These are phyloP conservation scores for Pseudotsuga menziesii DNA, from an alignment of 75 land plant genomes.

Conservation along the genomic window DNA sequence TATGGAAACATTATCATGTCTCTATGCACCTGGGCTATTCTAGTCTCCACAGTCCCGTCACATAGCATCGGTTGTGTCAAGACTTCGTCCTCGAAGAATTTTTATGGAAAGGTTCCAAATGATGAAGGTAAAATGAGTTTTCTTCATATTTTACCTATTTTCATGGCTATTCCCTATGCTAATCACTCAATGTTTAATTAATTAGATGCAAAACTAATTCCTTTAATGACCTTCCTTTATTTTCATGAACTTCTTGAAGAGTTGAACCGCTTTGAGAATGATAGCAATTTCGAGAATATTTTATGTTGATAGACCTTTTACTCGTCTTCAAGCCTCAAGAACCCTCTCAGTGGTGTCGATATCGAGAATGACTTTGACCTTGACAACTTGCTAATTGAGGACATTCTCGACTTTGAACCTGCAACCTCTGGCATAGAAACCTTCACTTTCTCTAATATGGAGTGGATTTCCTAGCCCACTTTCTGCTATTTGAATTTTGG, in stretches of 20 bases:
- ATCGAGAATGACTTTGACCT: background rate
- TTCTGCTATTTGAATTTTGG: background rate
- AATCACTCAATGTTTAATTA: background rate
- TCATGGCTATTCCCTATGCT: background rate
- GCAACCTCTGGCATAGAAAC: background rate
- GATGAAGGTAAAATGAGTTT: background rate
- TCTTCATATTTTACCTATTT: background rate
- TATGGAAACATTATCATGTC: no score
- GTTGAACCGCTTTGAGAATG: background rate
- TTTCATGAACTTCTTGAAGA: background rate
- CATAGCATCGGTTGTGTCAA: background rate
- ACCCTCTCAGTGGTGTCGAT: background rate
- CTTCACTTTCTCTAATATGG: background rate
- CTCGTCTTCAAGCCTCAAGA: background rate
- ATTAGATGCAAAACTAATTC: background rate
- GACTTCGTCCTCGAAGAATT: background rate
- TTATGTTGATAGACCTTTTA: background rate
- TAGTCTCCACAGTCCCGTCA: slow-evolving; percentile 7
- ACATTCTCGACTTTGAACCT: background rate
- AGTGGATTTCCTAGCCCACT: background rate
- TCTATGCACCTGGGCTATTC: slow-evolving; percentile 1
- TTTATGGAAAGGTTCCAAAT: background rate
- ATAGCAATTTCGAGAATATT: background rate
- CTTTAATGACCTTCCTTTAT: background rate
- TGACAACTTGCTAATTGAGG: background rate